Conservation (phyloP, 2,329 filamentous ascomycete species). For the Colletotrichum tamarilloi region DNA sequence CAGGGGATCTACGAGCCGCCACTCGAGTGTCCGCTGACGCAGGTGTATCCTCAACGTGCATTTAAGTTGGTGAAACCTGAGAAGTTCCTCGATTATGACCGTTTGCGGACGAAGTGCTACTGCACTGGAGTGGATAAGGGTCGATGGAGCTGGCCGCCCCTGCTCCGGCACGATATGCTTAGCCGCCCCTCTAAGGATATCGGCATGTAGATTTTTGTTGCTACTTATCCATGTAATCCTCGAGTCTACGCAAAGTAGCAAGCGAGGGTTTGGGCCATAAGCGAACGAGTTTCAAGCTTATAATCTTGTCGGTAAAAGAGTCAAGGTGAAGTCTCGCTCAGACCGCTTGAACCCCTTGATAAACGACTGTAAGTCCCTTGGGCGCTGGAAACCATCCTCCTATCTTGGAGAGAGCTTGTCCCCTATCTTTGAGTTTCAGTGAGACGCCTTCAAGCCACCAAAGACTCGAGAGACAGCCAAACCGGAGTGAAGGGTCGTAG, state of each 20-base stretch:
- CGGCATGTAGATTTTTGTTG: not conserved
- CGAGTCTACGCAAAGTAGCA: not conserved
- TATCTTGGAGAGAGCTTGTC: not conserved
- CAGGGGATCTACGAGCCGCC: not conserved
- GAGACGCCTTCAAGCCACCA: slow-evolving; percentile 31
- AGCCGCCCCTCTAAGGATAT: not conserved
- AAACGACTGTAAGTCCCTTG: not conserved
- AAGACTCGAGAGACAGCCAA: not conserved
- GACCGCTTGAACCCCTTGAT: not conserved
- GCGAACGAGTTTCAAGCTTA: not conserved
- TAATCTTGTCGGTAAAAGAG: not conserved
- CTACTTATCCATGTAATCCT: not conserved
- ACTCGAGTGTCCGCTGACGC: slow-evolving; percentile 9
- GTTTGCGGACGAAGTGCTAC: slow-evolving; percentile 9
- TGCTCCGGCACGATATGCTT: not conserved
- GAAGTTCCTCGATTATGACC: not conserved
- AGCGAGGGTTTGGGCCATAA: not conserved
- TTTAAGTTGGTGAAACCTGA: not conserved
- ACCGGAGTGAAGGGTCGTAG: not conserved
- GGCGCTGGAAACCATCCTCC: not conserved
- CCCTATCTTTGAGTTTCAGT: slow-evolving; percentile 22
- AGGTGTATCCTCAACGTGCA: not conserved
- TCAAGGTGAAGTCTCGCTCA: not conserved
- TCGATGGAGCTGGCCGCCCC: not conserved
- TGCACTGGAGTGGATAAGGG: not conserved